A percentile compares a stretch with the other conserved stretches of the same genome.
phyloP scores from a whole-genome alignment of 1,139 yeast species.

The Yamadazyma conglobata region DNA sequence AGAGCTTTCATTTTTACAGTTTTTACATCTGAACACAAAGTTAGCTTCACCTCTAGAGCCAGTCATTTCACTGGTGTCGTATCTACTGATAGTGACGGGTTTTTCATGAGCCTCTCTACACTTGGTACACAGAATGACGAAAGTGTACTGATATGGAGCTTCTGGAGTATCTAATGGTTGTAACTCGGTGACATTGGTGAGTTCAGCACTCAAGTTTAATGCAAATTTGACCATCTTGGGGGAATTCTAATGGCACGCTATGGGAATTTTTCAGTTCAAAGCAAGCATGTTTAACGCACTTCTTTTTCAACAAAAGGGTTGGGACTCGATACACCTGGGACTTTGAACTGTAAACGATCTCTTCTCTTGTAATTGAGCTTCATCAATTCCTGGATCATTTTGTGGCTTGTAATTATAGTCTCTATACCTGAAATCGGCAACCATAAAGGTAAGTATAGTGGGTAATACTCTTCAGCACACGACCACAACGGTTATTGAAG shows the following conservation, averaged over 20 bases:
- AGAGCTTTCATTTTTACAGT: conserved; percentile 50
- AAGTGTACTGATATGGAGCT: conserved; percentile 70
- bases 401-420: too few relatives aligned
- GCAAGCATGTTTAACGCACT: too few relatives aligned
- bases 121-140: conserved; percentile 68
- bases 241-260: too few relatives aligned
- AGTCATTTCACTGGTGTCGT: conserved; percentile 55
- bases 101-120: conserved; percentile 81
- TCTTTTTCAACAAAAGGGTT: too few relatives aligned
- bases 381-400: too few relatives aligned
- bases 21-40: conserved; percentile 73
- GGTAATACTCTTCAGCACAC: too few relatives aligned
- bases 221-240: conserved; percentile 37
- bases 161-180: conserved; percentile 58
- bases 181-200: conserved; percentile 62
- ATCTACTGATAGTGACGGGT: conserved; percentile 66
- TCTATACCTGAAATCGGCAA: too few relatives aligned
- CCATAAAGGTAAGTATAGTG: too few relatives aligned
- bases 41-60: conserved; percentile 84
- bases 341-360: too few relatives aligned
- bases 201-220: conserved; percentile 56
- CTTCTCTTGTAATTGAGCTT: too few relatives aligned
- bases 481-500: conserved; percentile 1
- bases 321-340: too few relatives aligned
- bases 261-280: too few relatives aligned